Base-by-base conservation (phyloP, 257 asterid species). In the Echites panduratus region DNA sequence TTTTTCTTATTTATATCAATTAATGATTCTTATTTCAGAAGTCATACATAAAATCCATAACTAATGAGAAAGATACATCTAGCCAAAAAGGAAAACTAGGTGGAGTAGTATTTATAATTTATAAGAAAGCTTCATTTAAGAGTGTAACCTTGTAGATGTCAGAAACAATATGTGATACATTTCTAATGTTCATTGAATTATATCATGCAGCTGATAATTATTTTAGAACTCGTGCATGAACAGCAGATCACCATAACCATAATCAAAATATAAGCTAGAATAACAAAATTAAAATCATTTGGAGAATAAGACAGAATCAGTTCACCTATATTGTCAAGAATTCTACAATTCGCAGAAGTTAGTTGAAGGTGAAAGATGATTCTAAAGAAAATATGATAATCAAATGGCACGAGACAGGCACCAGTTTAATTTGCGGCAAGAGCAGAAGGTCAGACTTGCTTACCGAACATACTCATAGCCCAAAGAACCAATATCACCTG, bases 401-500 rank as follows among this genome's bases (percentile, higher is more conserved):
- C n/a, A n/a, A n/a, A n/a, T n/a, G n/a, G n/a, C n/a, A n/a, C n/a
- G n/a, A n/a, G n/a, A n/a, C n/a, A n/a, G n/a, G n/a, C n/a, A n/a
- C n/a, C n/a, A n/a, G n/a, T n/a, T n/a, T n/a, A n/a, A n/a, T n/a
- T n/a, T n/a, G n/a, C n/a, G n/a, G n/a, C n/a, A n/a, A n/a, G n/a
- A n/a, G n/a, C n/a, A n/a, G n/a, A n/a, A n/a, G n/a, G n/a, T n/a
- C n/a, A n/a, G n/a, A n/a, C n/a, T n/a, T n/a, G n/a, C n/a, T n/a
- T n/a, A n/a, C n/a, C n/a, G n/a, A n/a, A n/a, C n/a, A n/a, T n/a
- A n/a, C 78, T 95, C 99, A 77, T 92, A 97, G 73, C 99, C 99
- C 99, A 97, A 92, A 13, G 97, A 95, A 73, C 98, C 98, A 81
- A 92, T 88, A 70, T 90, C 97, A 75, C 93, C 96, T 73, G 87